phyloP scores from a whole-genome alignment of 768 basidiomycete species.

The Boletus barrowsii region DNA sequence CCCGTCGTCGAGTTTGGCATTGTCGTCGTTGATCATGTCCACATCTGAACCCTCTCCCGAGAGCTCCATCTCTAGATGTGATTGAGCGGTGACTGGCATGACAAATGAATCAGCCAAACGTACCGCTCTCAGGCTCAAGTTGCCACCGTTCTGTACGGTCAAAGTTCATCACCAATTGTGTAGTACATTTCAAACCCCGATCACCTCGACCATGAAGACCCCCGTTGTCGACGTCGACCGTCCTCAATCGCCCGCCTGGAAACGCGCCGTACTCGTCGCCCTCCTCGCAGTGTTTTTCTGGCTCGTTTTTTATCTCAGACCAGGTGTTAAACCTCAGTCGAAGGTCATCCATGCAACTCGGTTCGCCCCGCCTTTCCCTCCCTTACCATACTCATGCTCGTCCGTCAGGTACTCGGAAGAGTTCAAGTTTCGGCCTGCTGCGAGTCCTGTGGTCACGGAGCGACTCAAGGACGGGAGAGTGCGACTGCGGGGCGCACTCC shows the following conservation, averaged over 20 bases:
- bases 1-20: constrained; percentile 22
- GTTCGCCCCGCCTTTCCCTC: constrained; percentile 35
- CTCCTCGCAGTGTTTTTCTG: constrained; percentile 43
- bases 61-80: constrained; percentile 21
- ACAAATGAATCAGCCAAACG: background rate
- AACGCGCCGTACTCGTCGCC: constrained; percentile 43
- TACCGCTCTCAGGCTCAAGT: constrained; percentile 2
- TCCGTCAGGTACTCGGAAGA: constrained; percentile 75
- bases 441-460: constrained; percentile 81
- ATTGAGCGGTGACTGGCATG: constrained; percentile 1
- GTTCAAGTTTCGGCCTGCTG: constrained; percentile 78
- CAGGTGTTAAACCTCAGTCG: constrained; percentile 29
- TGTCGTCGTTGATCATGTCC: constrained; percentile 35
- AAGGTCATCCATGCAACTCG: constrained; percentile 60
- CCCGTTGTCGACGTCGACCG: constrained; percentile 7
- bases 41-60: constrained; percentile 30
- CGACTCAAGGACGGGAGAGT: constrained; percentile 66
- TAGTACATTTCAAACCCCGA: constrained; percentile 25
- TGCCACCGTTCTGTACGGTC: background rate
- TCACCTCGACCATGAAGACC: background rate
- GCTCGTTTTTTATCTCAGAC: constrained; percentile 37
- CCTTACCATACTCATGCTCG: background rate
- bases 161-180: background rate
- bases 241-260: constrained; percentile 43
- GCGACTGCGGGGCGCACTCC: constrained; percentile 66